These are phyloP conservation scores for Brassica cretica DNA, from an alignment of 345 rosid species.

Conservation along the genomic window DNA sequence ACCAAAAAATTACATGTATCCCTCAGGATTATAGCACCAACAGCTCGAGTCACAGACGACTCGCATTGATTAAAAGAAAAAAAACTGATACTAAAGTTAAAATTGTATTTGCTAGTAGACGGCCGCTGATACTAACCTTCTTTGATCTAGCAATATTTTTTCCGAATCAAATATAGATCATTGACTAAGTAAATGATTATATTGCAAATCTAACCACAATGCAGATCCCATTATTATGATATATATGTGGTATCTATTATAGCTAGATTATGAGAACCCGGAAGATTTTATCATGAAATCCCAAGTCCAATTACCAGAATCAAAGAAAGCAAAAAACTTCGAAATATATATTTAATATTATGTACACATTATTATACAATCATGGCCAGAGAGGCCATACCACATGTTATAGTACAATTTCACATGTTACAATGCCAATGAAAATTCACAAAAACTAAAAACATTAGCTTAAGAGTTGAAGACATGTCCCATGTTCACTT, in stretches of 20 bases:
- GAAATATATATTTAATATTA: neutral
- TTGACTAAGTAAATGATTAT: constrained; percentile 15
- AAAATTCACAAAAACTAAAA: constrained; percentile 18
- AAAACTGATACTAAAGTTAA: neutral
- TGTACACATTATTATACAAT: constrained; percentile 27
- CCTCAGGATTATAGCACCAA: no score
- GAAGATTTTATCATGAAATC: constrained; percentile 26
- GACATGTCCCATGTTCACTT: constrained; percentile 43
- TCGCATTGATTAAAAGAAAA: no score
- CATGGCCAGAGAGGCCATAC: constrained; percentile 42
- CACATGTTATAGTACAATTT: constrained; percentile 38
- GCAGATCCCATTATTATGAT: constrained; percentile 31
- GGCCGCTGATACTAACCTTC: neutral
- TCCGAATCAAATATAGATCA: constrained; percentile 15
- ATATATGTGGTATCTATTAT: neutral
- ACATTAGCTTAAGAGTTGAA: constrained; percentile 29
- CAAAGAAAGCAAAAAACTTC: neutral
- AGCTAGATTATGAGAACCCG: constrained; percentile 24
- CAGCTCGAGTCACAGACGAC: no score
- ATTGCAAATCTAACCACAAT: constrained; percentile 30
- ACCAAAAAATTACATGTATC: no score
- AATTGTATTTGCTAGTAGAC: neutral
- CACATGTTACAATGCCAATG: constrained; percentile 34
- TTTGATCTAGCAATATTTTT: neutral
- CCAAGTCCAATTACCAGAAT: constrained; percentile 11